Evolutionary conservation across 192 early-diverging fungal genomes (phyloP), one percentile per base, ranked within the genome.

Genomic region (Rhizoclosmatium globosum): DNA sequence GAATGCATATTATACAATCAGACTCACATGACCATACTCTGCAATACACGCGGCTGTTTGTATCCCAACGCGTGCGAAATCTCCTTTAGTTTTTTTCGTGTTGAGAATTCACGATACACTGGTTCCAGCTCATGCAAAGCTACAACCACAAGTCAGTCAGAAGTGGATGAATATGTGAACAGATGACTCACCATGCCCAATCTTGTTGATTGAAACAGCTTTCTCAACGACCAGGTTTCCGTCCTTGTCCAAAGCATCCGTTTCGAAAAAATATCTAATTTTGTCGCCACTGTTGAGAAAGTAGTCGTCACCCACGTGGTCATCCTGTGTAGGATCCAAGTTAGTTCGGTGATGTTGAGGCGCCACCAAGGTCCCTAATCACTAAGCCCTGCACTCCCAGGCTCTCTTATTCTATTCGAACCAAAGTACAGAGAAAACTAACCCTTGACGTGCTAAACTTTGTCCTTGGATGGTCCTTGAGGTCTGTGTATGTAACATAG

Each of bases 11-110:
- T 19, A 39, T 42, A 64, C 62, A 21, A 53, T 53, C 17, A 87
- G 87, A 1, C 76, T 31, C 43, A 97, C 68, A 98, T 98, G 19
- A 96, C 74, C 96, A 98, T 98, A 31, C 92, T 93, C 83, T 98
- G 97, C 44, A 98, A 82, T 0, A 96, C 87, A 1, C 89, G 85
- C 4, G 95, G 93, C 45, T 93, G 89, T 44, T 80, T 78, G 69
- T 91, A 95, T 0, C 91, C 92, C 9, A 97, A 79, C 43, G 82
- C 73, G 2, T 78, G 60, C 2, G 92, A 89, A 42, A 97, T 82
- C 4, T 47, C 81, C 62, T 85, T 84, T 62, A 95, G 80, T 1
- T 75, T 62, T 9, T 74, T 71, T 17, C 88, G 84, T 3, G 92
- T 77, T 1, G 94, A 92, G 23, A 95, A 85, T n/a, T 83, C 86